These are phyloP conservation scores for Podospora fimiseda DNA, from an alignment of 495 filamentous ascomycete species.

Conservation along the genomic window DNA sequence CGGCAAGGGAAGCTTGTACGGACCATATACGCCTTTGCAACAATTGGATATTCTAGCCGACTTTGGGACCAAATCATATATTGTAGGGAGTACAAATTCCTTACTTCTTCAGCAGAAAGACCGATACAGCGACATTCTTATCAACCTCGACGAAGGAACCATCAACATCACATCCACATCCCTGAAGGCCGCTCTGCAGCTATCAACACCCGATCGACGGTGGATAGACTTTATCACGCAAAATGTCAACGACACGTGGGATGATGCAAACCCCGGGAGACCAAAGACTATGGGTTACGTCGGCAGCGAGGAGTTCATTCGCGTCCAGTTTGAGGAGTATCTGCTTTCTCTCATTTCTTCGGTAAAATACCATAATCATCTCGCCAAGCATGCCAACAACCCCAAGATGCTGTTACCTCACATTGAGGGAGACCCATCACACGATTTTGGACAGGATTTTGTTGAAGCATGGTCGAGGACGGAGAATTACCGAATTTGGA, in stretches of 20 bases:
- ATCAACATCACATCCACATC: slow-evolving; percentile 78
- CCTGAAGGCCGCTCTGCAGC: slow-evolving; percentile 65
- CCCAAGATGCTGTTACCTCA: slow-evolving; percentile 53
- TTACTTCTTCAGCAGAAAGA: slow-evolving; percentile 89
- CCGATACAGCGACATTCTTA: slow-evolving; percentile 93
- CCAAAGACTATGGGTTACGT: slow-evolving; percentile 93
- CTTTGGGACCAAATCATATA: slow-evolving; percentile 90
- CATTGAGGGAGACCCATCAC: slow-evolving; percentile 76
- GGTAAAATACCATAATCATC: slow-evolving; percentile 81
- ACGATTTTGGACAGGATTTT: slow-evolving; percentile 74
- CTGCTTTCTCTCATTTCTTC: slow-evolving; percentile 80
- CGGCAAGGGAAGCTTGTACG: slow-evolving; percentile 93
- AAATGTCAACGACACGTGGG: slow-evolving; percentile 93
- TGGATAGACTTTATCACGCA: slow-evolving; percentile 97
- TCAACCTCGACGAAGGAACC: slow-evolving; percentile 88
- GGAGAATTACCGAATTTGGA: slow-evolving; percentile 82
- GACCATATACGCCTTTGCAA: slow-evolving; percentile 93
- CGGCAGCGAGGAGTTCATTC: slow-evolving; percentile 96
- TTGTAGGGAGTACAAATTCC: slow-evolving; percentile 95
- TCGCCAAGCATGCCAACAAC: slow-evolving; percentile 54
- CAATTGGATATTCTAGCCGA: slow-evolving; percentile 93
- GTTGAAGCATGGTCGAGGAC: slow-evolving; percentile 75
- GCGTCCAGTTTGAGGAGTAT: slow-evolving; percentile 97
- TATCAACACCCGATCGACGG: slow-evolving; percentile 81
- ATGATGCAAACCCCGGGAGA: slow-evolving; percentile 77